A percentile compares a stretch with the other conserved stretches of the same genome.
These are phyloP conservation scores for Geosmithia putterillii DNA, from an alignment of 2,329 filamentous ascomycete species.

Conservation along the genomic window DNA sequence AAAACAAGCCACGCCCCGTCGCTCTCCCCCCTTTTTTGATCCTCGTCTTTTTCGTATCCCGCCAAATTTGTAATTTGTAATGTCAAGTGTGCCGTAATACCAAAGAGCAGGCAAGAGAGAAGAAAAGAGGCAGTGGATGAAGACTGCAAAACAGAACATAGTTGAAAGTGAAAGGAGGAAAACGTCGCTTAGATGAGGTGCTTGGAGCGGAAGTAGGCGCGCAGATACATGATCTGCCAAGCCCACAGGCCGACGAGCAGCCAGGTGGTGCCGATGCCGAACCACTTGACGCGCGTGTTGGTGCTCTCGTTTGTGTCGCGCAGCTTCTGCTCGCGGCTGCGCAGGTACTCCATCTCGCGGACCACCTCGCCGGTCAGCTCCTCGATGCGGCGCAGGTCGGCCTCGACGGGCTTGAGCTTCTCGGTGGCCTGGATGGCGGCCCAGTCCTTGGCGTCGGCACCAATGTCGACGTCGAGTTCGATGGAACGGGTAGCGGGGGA, in stretches of 20 bases:
- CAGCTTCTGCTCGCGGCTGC: conserved; percentile 81
- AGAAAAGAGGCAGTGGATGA: no score
- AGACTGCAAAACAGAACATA: background rate
- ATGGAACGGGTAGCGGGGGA: conserved; percentile 53
- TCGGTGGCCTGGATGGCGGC: conserved; percentile 89
- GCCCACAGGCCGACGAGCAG: conserved; percentile 79
- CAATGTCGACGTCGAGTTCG: conserved; percentile 92
- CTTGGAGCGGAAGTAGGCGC: conserved; percentile 79
- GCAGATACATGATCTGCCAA: conserved; percentile 96
- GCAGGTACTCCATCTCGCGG: conserved; percentile 90
- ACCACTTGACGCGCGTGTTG: conserved; percentile 98
- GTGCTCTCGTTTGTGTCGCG: conserved; percentile 99
- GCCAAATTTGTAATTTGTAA: background rate
- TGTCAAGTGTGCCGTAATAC: background rate
- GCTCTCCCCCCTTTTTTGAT: background rate
- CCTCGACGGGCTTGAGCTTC: conserved; percentile 96
- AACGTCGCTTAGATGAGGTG: conserved; percentile 21
- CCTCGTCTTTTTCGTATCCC: background rate
- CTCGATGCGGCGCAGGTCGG: conserved; percentile 83
- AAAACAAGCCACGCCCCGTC: background rate
- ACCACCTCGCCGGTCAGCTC: conserved; percentile 86
- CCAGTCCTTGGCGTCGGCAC: conserved; percentile 97
- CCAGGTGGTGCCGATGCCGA: conserved; percentile 86
- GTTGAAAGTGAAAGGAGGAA: background rate
- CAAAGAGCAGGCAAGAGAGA: background rate